Percentiles rank a stretch among this genome's conserved stretches.
Conservation (phyloP, 2,329 filamentous ascomycete species). For the Diaporthe caulivora region DNA sequence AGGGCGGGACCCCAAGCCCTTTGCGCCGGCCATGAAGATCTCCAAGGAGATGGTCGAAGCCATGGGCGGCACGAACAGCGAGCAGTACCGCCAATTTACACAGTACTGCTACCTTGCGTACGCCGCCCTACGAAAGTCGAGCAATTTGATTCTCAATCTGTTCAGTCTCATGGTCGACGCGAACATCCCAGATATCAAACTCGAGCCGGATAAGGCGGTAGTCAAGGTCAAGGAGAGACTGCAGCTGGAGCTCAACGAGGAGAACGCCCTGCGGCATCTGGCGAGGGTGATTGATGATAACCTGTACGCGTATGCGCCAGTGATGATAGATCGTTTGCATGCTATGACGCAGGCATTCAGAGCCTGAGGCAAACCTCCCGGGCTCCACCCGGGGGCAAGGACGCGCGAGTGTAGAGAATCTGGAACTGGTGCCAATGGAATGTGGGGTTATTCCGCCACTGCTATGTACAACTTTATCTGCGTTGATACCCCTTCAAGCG, state of each 20-base stretch:
- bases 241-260: slow-evolving; percentile 89
- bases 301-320: slow-evolving; percentile 88
- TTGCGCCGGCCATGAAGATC: slow-evolving; percentile 96
- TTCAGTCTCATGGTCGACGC: slow-evolving; percentile 98
- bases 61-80: slow-evolving; percentile 87
- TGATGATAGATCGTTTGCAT: slow-evolving; percentile 95
- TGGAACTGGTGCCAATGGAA: neutral
- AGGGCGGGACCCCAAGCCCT: slow-evolving; percentile 95
- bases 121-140: slow-evolving; percentile 88
- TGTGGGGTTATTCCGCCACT: slow-evolving; percentile 8
- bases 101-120: slow-evolving; percentile 97
- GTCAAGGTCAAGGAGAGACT: slow-evolving; percentile 96
- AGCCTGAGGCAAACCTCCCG: slow-evolving; percentile 59
- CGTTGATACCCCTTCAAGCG: slow-evolving; percentile 18
- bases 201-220: slow-evolving; percentile 94
- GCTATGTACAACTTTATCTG: slow-evolving; percentile 11
- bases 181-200: slow-evolving; percentile 93
- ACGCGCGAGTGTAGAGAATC: neutral
- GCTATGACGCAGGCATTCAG: slow-evolving; percentile 93
- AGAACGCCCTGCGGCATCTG: slow-evolving; percentile 90
- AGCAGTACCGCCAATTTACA: slow-evolving; percentile 90
- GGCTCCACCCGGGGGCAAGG: neutral
- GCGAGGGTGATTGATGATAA: slow-evolving; percentile 93
- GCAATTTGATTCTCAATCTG: slow-evolving; percentile 91
- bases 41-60: slow-evolving; percentile 99